Conservation (phyloP, 306 rosid species). For the Clitoria ternatea region DNA sequence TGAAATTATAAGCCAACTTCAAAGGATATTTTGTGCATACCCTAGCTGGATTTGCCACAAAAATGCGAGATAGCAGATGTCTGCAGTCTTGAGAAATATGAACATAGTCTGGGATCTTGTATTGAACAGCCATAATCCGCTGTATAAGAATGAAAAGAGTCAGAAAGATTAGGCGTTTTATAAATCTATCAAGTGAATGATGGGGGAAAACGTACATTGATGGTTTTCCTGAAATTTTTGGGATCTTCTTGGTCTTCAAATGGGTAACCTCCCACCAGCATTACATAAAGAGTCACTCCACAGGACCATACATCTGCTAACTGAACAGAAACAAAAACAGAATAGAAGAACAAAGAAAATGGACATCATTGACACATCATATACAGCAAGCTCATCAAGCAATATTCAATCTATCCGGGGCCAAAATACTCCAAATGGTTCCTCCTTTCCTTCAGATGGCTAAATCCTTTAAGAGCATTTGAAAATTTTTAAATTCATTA, state of each 20-base stretch:
- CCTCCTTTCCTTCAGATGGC: slow-evolving; percentile 7
- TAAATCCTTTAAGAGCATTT: background rate
- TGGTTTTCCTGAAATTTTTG: slow-evolving; percentile 85
- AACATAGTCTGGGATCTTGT: slow-evolving; percentile 87
- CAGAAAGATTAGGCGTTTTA: background rate
- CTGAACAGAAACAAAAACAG: slow-evolving; percentile 35
- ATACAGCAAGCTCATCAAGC: slow-evolving; percentile 12
- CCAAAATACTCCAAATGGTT: background rate
- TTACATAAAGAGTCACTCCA: slow-evolving; percentile 86
- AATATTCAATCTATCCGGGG: slow-evolving; percentile 1
- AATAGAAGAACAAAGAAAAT: slow-evolving; percentile 6
- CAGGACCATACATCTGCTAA: slow-evolving; percentile 92
- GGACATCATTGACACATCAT: background rate
- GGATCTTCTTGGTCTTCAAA: slow-evolving; percentile 88
- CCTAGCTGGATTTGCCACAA: slow-evolving; percentile 64
- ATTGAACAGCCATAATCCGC: slow-evolving; percentile 85
- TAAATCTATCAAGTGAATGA: slow-evolving; percentile 3
- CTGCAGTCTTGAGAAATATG: slow-evolving; percentile 83
- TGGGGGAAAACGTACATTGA: slow-evolving; percentile 43
- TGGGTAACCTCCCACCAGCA: slow-evolving; percentile 92
- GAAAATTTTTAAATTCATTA: background rate
- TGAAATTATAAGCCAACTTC: slow-evolving; percentile 8
- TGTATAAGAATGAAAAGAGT: slow-evolving; percentile 35
- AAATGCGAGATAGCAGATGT: slow-evolving; percentile 73
- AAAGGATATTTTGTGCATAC: slow-evolving; percentile 38